Evolutionary conservation across 768 basidiomycete species (phyloP).

Genomic region (Phylloporus sp.): DNA sequence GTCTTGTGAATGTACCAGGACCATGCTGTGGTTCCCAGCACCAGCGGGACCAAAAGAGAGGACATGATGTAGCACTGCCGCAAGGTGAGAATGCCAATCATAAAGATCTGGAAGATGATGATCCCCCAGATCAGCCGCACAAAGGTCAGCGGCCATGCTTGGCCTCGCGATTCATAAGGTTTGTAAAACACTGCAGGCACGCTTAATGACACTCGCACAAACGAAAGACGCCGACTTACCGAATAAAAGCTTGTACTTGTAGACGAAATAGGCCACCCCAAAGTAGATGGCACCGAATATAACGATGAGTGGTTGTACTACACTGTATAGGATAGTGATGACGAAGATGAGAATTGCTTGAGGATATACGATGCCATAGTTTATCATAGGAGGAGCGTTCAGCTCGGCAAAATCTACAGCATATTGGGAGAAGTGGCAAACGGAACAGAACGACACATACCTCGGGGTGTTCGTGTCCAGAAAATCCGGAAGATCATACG

Average conservation of each 20-base stretch:
- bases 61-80: conserved; percentile 53
- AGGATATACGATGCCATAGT: conserved; percentile 95
- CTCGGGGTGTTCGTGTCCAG: conserved; percentile 85
- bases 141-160: conserved; percentile 97
- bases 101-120: conserved; percentile 90
- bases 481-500: conserved; percentile 69
- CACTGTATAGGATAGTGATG: conserved; percentile 91
- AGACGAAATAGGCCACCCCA: conserved; percentile 91
- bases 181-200: conserved; percentile 85
- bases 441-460: conserved; percentile 34
- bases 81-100: conserved; percentile 91
- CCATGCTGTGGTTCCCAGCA: conserved; percentile 72
- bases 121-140: conserved; percentile 89
- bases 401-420: conserved; percentile 85
- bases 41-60: conserved; percentile 66
- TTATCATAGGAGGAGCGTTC: conserved; percentile 97
- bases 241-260: conserved; percentile 96
- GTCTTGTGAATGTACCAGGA: conserved; percentile 68
- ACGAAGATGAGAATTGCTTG: conserved; percentile 96
- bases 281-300: conserved; percentile 96
- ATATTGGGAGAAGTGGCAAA: not conserved
- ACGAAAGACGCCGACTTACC: conserved; percentile 45
- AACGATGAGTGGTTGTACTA: conserved; percentile 92
- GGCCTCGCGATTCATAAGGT: conserved; percentile 94
- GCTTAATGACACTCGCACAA: not conserved